Conservation (phyloP, 129 eudicot genomes). For the Calendula officinalis region DNA sequence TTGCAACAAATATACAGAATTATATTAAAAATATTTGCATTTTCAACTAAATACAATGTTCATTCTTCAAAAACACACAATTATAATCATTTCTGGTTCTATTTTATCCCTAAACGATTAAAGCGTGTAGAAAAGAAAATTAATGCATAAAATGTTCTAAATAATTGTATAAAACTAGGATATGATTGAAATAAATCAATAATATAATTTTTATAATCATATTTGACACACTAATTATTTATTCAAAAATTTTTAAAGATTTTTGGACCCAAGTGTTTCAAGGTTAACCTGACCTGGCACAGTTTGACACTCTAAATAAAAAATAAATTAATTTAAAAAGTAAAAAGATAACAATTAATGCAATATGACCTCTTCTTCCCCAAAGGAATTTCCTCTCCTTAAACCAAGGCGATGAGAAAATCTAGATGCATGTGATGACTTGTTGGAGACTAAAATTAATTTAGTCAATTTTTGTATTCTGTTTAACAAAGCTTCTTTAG, state of each 20-base stretch:
- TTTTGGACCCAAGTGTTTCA: no score
- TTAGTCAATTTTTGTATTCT: constrained; percentile 92
- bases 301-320: not conserved
- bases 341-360: not conserved
- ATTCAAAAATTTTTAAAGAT: no score
- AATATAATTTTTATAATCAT: no score
- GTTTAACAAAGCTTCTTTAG: constrained; percentile 82
- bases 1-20: constrained; percentile 9
- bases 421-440: constrained; percentile 71
- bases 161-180: no score
- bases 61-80: constrained; percentile 12
- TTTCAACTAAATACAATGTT: constrained; percentile 13
- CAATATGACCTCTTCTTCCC: constrained; percentile 85
- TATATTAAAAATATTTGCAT: not conserved
- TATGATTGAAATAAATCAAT: no score
- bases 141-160: not conserved
- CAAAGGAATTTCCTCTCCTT: constrained; percentile 91
- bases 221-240: no score
- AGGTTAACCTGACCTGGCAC: not conserved
- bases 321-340: not conserved
- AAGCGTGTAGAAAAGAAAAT: no score
- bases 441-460: constrained; percentile 86
- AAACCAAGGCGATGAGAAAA: constrained; percentile 60
- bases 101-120: constrained; percentile 2
- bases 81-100: not conserved